Conservation (phyloP, 441 rosid genomes). For the Monsonia emarginata region DNA sequence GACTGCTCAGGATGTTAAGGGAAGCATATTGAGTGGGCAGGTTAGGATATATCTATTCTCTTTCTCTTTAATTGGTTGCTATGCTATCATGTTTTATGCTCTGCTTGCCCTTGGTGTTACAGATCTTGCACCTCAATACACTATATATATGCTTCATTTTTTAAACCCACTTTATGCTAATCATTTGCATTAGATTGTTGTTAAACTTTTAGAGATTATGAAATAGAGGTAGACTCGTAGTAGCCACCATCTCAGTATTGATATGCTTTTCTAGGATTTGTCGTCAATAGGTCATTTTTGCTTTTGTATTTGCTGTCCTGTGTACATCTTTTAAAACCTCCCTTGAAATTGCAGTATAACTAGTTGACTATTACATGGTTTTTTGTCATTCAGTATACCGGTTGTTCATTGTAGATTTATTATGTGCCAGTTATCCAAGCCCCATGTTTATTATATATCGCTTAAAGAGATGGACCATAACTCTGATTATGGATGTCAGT, state of each 20-base stretch:
- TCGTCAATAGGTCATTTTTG: too few species aligned
- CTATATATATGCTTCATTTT: not conserved
- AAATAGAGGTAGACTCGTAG: not conserved
- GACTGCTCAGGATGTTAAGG: conserved; percentile 72
- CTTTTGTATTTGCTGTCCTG: too few species aligned
- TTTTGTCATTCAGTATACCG: not conserved
- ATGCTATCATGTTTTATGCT: not conserved
- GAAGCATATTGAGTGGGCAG: conserved; percentile 69
- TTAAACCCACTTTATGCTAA: not conserved
- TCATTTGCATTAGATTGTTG: not conserved
- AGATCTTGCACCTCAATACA: not conserved
- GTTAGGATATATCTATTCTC: conserved; percentile 23
- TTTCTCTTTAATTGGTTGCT: not conserved
- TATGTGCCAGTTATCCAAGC: not conserved
- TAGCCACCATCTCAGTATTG: not conserved
- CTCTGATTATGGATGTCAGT: not conserved
- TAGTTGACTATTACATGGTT: not conserved
- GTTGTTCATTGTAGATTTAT: not conserved
- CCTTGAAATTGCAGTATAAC: conserved; percentile 2
- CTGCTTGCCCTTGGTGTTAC: not conserved
- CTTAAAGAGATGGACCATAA: not conserved
- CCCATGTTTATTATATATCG: not conserved
- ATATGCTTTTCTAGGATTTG: not conserved
- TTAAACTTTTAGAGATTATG: not conserved
- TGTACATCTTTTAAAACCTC: not conserved